Base-by-base conservation (phyloP, 768 basidiomycete species). In the Filobasidium wieringae region DNA sequence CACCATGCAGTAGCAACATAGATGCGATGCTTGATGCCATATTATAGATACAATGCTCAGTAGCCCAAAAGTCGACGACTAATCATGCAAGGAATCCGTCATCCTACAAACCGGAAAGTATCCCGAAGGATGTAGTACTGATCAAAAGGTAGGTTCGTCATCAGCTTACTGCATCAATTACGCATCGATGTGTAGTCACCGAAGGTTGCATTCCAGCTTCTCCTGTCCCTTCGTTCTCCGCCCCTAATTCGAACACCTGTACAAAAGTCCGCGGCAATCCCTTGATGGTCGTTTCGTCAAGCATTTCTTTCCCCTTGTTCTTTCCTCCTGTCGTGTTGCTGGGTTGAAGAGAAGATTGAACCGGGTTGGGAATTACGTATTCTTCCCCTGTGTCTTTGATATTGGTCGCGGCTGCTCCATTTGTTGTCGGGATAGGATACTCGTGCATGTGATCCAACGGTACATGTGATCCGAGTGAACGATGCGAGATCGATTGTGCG, bases 21-120 rank as follows among this genome's bases (percentile, higher is more conserved):
- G n/a, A n/a, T n/a, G n/a, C n/a, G n/a, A n/a, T n/a, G n/a, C n/a
- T n/a, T n/a, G n/a, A n/a, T n/a, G n/a, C n/a, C n/a, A n/a, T n/a
- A n/a, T n/a, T n/a, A n/a, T n/a, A n/a, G n/a, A n/a, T n/a, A n/a
- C n/a, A n/a, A n/a, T n/a, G n/a, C n/a, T n/a, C n/a, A n/a, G n/a
- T n/a, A n/a, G n/a, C n/a, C n/a, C n/a, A n/a, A n/a, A n/a, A n/a
- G n/a, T n/a, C n/a, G n/a, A n/a, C n/a, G n/a, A n/a, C n/a, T n/a
- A n/a, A n/a, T n/a, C n/a, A n/a, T n/a, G n/a, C n/a, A 37, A 37
- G n/a, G 36, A 9, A 37, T 19, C 3, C 43, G 31, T 55, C 27
- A 60, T 32, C 59, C 59, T 1, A 60, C 59, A 40, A 60, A 60
- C 12, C 54, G 32, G 33, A 60, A 60, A 7, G 52, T 56, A 56